Evolutionary conservation across 495 filamentous ascomycete genomes (phyloP), one percentile per base, ranked within the genome.

Genomic region (Neurospora tetrasperma): DNA sequence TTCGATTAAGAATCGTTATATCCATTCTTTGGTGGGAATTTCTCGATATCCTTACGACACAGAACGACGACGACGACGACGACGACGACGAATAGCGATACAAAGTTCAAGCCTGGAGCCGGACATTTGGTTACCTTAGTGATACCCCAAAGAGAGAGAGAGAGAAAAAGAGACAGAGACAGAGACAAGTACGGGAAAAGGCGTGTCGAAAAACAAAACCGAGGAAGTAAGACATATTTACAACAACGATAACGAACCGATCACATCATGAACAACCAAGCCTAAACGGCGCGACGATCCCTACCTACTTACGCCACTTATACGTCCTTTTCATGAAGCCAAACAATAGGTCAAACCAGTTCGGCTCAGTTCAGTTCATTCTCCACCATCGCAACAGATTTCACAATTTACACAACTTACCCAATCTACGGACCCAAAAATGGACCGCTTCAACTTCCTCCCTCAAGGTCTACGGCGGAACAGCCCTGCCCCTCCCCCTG

Each of bases 401-500:
- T 23, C 12, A 62, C 54, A 62, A 31, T 5, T 1, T 27, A 62
- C 54, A 35, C 11, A 14, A 31, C 12, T 31, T 31, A 7, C 39
- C 39, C 39, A 39, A 31, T 2, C 2, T 2, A 31, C 27, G 27
- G 27, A 31, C 44, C 73, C 31, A 75, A 6, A 75, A 72, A 78
- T 80, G 78, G 75, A 77, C 74, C 76, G 80, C 46, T 76, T 81
- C 73, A 78, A 78, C 77, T 77, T 81, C 73, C 73, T 80, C 73
- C 18, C 70, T 38, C 70, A 69, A 68, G 70, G 20, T 23, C 46
- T 54, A 6, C 54, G 54, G 27, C 54, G 54, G 27, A 62, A 62
- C 54, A 35, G 31, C 54, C 27, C 54, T 62, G 54, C 23, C 18
- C 23, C 54, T 5, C 35, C 35, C 23, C 16, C 42, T 18, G 23